These are phyloP conservation scores for Astrocystis sublimbata DNA, from an alignment of 495 filamentous ascomycete genomes.

Conservation along the genomic window DNA sequence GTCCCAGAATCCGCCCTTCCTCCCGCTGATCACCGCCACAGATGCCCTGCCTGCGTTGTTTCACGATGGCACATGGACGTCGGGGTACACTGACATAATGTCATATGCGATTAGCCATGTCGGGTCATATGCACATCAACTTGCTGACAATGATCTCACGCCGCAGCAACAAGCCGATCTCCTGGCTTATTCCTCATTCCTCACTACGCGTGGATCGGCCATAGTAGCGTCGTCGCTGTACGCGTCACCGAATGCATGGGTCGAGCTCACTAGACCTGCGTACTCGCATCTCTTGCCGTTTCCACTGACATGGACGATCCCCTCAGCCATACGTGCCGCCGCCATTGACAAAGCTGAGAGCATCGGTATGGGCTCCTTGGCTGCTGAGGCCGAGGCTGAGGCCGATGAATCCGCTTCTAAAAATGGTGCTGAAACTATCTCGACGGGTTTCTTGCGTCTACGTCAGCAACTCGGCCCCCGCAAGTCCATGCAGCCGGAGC, in stretches of 20 bases:
- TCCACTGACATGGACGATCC: conserved; percentile 79
- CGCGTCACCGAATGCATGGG: conserved; percentile 84
- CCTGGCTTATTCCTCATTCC: conserved; percentile 67
- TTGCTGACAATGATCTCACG: conserved; percentile 60
- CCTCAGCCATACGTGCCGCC: conserved; percentile 62
- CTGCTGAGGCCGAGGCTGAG: conserved; percentile 34
- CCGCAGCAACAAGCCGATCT: conserved; percentile 70
- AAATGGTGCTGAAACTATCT: conserved; percentile 30
- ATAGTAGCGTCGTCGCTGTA: conserved; percentile 83
- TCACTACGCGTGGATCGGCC: conserved; percentile 62
- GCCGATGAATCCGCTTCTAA: conserved; percentile 26
- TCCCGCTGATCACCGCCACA: conserved; percentile 24
- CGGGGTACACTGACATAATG: conserved; percentile 73
- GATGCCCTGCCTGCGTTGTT: conserved; percentile 63
- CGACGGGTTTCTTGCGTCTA: conserved; percentile 33
- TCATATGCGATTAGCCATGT: conserved; percentile 66
- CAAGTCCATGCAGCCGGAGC: conserved; percentile 44
- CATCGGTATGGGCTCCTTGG: conserved; percentile 60
- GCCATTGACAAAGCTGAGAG: conserved; percentile 71
- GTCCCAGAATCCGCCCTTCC: conserved; percentile 12
- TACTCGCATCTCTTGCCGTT: conserved; percentile 76
- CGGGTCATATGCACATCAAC: conserved; percentile 40
- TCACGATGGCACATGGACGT: conserved; percentile 63
- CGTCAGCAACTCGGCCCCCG: conserved; percentile 27
- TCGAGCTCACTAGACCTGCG: conserved; percentile 67